These are phyloP conservation scores for Strobilomyces confusus DNA, from an alignment of 768 basidiomycete genomes.

Conservation along the genomic window DNA sequence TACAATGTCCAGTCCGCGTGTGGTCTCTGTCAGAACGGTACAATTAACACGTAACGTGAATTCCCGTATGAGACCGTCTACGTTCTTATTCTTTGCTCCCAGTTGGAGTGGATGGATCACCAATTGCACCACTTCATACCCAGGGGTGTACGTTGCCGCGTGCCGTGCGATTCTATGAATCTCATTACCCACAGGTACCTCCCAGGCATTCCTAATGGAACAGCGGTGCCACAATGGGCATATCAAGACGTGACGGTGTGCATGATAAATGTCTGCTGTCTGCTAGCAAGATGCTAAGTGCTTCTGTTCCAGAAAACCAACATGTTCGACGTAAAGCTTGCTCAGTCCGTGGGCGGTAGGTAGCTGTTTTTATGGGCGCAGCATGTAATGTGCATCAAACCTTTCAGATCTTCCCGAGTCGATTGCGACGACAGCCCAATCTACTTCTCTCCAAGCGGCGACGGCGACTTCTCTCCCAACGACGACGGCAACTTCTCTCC, in stretches of 20 bases:
- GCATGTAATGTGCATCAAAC: background rate
- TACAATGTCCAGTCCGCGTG: constrained; percentile 57
- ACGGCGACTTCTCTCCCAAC: too few relatives aligned
- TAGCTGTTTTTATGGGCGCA: background rate
- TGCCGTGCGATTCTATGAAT: background rate
- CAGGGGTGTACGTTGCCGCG: background rate
- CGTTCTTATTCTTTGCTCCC: constrained; percentile 1
- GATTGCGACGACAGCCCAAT: constrained; percentile 33
- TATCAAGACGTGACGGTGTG: constrained; percentile 51
- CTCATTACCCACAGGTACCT: constrained; percentile 37
- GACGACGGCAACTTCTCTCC: too few relatives aligned
- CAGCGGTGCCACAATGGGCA: constrained; percentile 59
- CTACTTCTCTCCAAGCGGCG: constrained; percentile 23
- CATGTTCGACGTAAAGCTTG: background rate
- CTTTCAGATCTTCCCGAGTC: constrained; percentile 42
- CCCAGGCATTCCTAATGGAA: constrained; percentile 41
- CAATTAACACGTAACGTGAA: constrained; percentile 32
- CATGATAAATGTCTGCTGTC: background rate
- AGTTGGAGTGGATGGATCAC: constrained; percentile 51
- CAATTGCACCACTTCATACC: constrained; percentile 39
- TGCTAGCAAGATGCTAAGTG: constrained; percentile 3
- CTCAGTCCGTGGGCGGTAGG: background rate
- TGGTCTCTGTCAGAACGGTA: constrained; percentile 48
- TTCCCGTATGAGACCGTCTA: background rate
- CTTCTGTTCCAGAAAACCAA: constrained; percentile 19